phyloP scores from a whole-genome alignment of 805 yeast genomes.

The Saccharomyces paradoxus region DNA sequence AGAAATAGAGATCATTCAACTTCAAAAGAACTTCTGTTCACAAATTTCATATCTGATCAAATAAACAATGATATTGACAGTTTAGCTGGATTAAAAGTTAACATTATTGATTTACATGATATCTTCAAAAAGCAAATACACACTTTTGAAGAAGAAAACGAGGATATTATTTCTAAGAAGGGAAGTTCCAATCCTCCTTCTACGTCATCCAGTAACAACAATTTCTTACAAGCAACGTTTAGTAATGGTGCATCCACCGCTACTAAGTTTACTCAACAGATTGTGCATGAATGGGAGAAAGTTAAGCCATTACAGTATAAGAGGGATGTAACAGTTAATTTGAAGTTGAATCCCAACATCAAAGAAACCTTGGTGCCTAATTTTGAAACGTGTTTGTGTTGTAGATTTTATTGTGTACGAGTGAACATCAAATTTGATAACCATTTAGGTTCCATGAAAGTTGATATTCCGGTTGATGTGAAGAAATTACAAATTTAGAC shows the following conservation, averaged over 20 bases:
- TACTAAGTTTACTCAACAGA: constrained; percentile 10
- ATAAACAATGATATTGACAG: constrained; percentile 28
- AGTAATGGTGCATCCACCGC: constrained; percentile 10
- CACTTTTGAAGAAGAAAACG: constrained; percentile 10
- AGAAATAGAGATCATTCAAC: constrained; percentile 10
- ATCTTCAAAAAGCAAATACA: constrained; percentile 26
- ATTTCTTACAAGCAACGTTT: constrained; percentile 3
- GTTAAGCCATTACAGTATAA: constrained; percentile 28
- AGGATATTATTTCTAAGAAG: not conserved
- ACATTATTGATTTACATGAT: constrained; percentile 15
- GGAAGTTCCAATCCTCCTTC: not conserved
- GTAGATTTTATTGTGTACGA: constrained; percentile 49
- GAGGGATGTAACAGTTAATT: constrained; percentile 32
- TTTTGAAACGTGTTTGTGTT: constrained; percentile 56
- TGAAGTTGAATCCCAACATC: constrained; percentile 37
- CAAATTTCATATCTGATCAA: constrained; percentile 24
- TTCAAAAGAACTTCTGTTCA: constrained; percentile 21
- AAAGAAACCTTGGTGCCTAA: constrained; percentile 48
- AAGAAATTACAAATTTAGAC: constrained; percentile 22
- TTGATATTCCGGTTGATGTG: constrained; percentile 34
- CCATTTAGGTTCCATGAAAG: constrained; percentile 23
- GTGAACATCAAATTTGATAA: constrained; percentile 38
- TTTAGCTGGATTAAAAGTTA: constrained; percentile 19
- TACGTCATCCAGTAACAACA: not conserved
- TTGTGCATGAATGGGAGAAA: constrained; percentile 23